Percentiles rank a stretch among this genome's conserved stretches.
phyloP scores from a whole-genome alignment of 768 basidiomycete species.

The Amanita jacksonii region DNA sequence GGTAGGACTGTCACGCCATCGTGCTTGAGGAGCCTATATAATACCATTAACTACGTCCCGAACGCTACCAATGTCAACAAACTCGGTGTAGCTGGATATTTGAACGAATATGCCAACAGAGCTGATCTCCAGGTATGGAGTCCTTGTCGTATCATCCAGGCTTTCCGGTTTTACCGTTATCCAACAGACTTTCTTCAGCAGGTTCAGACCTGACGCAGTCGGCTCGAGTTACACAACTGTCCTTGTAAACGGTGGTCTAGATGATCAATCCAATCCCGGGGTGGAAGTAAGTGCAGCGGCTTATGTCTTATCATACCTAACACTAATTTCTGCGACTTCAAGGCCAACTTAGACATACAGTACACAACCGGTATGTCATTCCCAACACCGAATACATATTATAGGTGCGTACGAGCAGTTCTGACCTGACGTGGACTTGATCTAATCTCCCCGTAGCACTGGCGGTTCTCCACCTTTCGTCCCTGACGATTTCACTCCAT shows the following conservation, averaged over 20 bases:
- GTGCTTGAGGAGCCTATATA: constrained; percentile 52
- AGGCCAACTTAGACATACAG: constrained; percentile 67
- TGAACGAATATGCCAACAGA: constrained; percentile 46
- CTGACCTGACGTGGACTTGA: background rate
- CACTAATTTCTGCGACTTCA: background rate
- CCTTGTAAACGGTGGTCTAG: constrained; percentile 43
- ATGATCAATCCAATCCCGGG: constrained; percentile 46
- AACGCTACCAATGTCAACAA: constrained; percentile 33
- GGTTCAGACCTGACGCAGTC: constrained; percentile 39
- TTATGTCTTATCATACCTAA: constrained; percentile 27
- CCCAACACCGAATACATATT: too few species aligned
- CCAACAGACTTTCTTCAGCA: constrained; percentile 41
- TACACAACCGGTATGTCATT: too few species aligned
- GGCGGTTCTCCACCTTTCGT: constrained; percentile 57
- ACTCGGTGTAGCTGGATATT: constrained; percentile 51
- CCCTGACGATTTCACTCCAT: constrained; percentile 34
- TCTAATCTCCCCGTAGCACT: too few species aligned
- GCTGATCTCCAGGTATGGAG: constrained; percentile 42
- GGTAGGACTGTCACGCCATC: constrained; percentile 38
- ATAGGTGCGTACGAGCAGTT: too few species aligned
- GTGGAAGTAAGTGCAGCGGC: too few species aligned
- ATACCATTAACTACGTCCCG: constrained; percentile 37
- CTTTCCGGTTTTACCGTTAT: constrained; percentile 11
- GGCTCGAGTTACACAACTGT: constrained; percentile 34
- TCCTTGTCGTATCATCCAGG: constrained; percentile 16